Conservation (phyloP, 176 grass and related monocot genomes). For the Musa schizocarpa region DNA sequence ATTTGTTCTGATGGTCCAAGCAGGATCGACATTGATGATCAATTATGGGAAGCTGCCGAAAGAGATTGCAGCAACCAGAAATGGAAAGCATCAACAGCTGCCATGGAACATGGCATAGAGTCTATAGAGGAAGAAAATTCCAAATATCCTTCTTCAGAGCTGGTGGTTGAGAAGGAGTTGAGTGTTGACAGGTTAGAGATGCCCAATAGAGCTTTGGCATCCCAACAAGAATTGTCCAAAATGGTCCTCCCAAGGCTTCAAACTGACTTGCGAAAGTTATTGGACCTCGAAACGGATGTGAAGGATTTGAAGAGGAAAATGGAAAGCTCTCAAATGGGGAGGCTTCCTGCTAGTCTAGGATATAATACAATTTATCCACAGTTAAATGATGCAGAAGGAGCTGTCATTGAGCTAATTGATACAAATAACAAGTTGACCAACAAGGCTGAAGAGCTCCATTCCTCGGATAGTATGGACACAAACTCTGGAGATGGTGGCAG, state of each 20-base stretch:
- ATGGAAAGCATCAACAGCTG: conserved; percentile 20
- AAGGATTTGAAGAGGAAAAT: no score
- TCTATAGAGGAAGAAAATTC: conserved; percentile 48
- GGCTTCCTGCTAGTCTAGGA: no score
- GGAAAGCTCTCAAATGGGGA: no score
- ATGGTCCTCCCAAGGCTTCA: no score
- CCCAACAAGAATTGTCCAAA: no score
- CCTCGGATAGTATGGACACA: conserved; percentile 25
- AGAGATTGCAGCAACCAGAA: conserved; percentile 49
- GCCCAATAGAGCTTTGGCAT: no score
- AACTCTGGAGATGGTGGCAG: conserved; percentile 47
- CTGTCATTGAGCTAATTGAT: conserved; percentile 49
- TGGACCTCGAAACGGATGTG: no score
- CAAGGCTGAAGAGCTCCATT: conserved; percentile 51
- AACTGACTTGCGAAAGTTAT: no score
- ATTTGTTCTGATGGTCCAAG: conserved; percentile 26
- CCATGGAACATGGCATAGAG: conserved; percentile 41
- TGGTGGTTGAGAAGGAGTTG: conserved; percentile 12
- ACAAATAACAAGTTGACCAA: conserved; percentile 50
- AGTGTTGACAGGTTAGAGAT: no score
- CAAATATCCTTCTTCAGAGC: conserved; percentile 37
- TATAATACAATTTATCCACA: no score
- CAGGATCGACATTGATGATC: conserved; percentile 35
- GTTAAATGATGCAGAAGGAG: conserved; percentile 47
- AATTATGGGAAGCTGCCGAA: conserved; percentile 86